Evolutionary conservation across 495 filamentous ascomycete species (phyloP).

Genomic region (Aspergillus hancockii): DNA sequence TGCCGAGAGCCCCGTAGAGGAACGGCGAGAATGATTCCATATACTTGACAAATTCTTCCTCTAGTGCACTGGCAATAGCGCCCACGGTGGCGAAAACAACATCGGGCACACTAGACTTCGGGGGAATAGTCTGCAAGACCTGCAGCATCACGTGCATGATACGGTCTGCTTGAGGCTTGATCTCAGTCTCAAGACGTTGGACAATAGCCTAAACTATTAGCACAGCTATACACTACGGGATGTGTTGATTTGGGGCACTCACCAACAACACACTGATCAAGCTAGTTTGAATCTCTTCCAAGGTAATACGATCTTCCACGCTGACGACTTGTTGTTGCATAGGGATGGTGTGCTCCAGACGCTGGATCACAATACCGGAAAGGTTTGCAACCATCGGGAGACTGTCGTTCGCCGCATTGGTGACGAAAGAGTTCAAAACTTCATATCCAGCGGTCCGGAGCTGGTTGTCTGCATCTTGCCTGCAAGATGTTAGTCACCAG

Average conservation of each 20-base stretch:
- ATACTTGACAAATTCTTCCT: slow-evolving; percentile 91
- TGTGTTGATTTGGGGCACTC: slow-evolving; percentile 12
- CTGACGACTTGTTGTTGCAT: slow-evolving; percentile 93
- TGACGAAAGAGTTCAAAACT: slow-evolving; percentile 90
- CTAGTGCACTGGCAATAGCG: slow-evolving; percentile 79
- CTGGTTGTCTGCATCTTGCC: slow-evolving; percentile 79
- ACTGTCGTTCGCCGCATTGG: slow-evolving; percentile 84
- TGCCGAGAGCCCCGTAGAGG: slow-evolving; percentile 88
- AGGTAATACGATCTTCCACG: slow-evolving; percentile 88
- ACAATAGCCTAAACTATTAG: slow-evolving; percentile 65
- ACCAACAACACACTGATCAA: slow-evolving; percentile 82
- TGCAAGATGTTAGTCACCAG: slow-evolving; percentile 25
- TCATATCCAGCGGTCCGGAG: slow-evolving; percentile 99
- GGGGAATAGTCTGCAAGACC: slow-evolving; percentile 71
- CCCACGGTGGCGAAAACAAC: slow-evolving; percentile 88
- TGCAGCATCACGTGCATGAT: slow-evolving; percentile 89
- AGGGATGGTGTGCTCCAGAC: slow-evolving; percentile 86
- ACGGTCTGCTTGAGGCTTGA: slow-evolving; percentile 84
- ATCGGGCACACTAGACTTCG: slow-evolving; percentile 94
- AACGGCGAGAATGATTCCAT: slow-evolving; percentile 92
- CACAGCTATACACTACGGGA: not conserved
- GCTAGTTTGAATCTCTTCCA: slow-evolving; percentile 98
- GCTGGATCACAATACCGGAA: slow-evolving; percentile 80
- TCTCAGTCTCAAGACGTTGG: slow-evolving; percentile 87
- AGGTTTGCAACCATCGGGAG: slow-evolving; percentile 76